Percentiles rank a stretch among this genome's conserved stretches.
Conservation (phyloP, 1,284 basidiomycete genomes). For the Irpex sp. region DNA sequence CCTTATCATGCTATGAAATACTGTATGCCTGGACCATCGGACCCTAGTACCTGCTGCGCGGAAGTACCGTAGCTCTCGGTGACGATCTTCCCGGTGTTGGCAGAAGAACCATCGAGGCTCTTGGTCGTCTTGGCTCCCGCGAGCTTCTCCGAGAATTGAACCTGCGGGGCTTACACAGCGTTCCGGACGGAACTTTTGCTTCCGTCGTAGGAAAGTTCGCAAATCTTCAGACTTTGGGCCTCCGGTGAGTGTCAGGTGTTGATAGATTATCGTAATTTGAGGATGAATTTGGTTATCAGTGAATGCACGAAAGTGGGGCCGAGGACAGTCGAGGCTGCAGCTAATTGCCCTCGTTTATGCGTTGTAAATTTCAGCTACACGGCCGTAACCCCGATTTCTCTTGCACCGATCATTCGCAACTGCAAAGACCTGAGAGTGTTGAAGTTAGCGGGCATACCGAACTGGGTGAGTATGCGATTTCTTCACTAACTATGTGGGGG, state of each 20-base stretch:
- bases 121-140: constrained; percentile 28
- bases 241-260: constrained; percentile 41
- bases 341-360: constrained; percentile 41
- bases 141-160: constrained; percentile 43
- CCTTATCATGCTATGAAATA: neutral
- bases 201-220: constrained; percentile 43
- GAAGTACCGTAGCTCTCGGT: constrained; percentile 40
- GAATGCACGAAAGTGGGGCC: constrained; percentile 55
- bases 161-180: constrained; percentile 47
- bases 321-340: constrained; percentile 42
- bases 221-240: constrained; percentile 40
- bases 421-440: constrained; percentile 48
- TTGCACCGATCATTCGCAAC: constrained; percentile 40
- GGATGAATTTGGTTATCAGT: constrained; percentile 29
- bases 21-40: neutral
- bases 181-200: constrained; percentile 50
- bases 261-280: neutral
- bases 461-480: constrained; percentile 42
- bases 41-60: constrained; percentile 56
- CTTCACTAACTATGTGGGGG: neutral
- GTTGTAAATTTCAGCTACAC: constrained; percentile 62
- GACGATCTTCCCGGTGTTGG: constrained; percentile 50
- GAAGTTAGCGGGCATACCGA: constrained; percentile 59
- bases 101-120: constrained; percentile 44
- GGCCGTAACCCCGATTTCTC: constrained; percentile 42